Evolutionary conservation across 345 rosid species (phyloP).

Genomic region (Cardamine resedifolia): DNA sequence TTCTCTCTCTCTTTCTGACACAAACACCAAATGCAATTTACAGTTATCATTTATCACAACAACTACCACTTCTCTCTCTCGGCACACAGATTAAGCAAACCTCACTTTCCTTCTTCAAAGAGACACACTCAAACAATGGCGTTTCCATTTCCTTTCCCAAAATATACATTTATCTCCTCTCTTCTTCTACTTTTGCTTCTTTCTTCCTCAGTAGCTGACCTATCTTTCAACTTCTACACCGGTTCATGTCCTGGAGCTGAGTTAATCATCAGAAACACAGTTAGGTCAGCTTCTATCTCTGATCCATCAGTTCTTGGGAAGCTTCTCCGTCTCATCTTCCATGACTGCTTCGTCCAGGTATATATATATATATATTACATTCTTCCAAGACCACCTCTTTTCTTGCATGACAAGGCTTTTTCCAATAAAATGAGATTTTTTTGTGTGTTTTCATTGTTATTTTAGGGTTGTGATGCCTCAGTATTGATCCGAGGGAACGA

Average conservation of each 20-base stretch:
- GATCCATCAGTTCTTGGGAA: conserved; percentile 84
- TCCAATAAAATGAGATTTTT: not conserved
- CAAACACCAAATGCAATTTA: conserved; percentile 34
- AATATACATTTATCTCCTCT: conserved; percentile 8
- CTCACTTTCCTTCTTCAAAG: conserved; percentile 1
- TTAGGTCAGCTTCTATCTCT: conserved; percentile 59
- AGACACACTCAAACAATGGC: conserved; percentile 25
- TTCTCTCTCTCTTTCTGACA: conserved; percentile 23
- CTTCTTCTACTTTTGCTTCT: conserved; percentile 25
- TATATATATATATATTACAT: conserved; percentile 18
- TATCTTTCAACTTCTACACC: conserved; percentile 69
- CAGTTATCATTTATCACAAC: conserved; percentile 32
- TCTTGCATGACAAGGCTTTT: not conserved
- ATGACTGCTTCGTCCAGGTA: conserved; percentile 91
- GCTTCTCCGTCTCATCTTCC: conserved; percentile 85
- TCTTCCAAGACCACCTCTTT: not conserved
- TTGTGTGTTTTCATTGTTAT: not conserved
- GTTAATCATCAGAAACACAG: conserved; percentile 58
- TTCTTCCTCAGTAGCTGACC: conserved; percentile 39
- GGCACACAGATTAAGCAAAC: not conserved
- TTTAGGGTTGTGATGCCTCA: conserved; percentile 88
- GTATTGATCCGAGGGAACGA: conserved; percentile 76
- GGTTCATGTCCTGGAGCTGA: conserved; percentile 76
- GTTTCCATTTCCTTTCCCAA: conserved; percentile 18
- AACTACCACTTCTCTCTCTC: conserved; percentile 19